Conservation (phyloP, 2,329 filamentous ascomycete genomes). For the Trichoderma semiorbis region DNA sequence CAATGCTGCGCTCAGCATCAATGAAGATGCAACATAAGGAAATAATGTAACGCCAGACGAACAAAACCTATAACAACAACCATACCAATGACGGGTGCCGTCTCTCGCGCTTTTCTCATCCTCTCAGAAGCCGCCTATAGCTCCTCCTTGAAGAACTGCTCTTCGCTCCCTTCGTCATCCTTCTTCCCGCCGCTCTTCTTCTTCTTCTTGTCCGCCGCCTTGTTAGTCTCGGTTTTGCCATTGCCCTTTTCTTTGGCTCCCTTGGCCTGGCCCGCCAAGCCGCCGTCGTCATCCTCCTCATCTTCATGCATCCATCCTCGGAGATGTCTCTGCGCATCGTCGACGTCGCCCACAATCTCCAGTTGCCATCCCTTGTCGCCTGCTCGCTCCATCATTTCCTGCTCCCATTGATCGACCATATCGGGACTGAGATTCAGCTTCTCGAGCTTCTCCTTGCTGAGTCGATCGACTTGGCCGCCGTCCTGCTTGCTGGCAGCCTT, state of each 20-base stretch:
- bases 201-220: not conserved
- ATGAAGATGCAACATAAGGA: not conserved
- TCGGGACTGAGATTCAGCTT: slow-evolving; percentile 63
- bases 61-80: not conserved
- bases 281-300: slow-evolving; percentile 31
- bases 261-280: not conserved
- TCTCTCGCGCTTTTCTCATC: not conserved
- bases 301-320: slow-evolving; percentile 65
- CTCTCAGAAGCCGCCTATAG: not conserved
- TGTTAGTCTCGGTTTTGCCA: not conserved
- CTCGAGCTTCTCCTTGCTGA: slow-evolving; percentile 65
- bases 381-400: slow-evolving; percentile 54
- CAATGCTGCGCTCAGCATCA: not conserved
- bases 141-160: slow-evolving; percentile 12
- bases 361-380: not conserved
- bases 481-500: slow-evolving; percentile 49
- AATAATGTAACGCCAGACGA: not conserved
- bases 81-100: not conserved
- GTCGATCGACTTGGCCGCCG: slow-evolving; percentile 57
- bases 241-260: not conserved
- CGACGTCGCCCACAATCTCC: slow-evolving; percentile 64
- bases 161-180: slow-evolving; percentile 6
- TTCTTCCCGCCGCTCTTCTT: not conserved
- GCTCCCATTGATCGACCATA: slow-evolving; percentile 65
- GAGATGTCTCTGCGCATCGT: slow-evolving; percentile 56